phyloP scores from a whole-genome alignment of 169 alveolate genomes.

The Cryptosporidium muris region DNA sequence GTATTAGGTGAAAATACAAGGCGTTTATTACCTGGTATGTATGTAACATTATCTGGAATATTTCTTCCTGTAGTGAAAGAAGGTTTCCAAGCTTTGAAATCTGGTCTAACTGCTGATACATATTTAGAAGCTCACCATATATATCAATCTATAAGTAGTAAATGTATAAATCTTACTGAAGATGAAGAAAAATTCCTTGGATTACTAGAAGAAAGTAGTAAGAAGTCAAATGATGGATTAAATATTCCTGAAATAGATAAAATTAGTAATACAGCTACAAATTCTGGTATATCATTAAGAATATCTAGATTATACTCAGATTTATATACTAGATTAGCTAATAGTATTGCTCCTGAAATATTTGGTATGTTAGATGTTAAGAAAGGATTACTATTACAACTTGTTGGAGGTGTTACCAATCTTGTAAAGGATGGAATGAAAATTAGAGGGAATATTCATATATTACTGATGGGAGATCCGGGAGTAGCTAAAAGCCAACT shows the following conservation, averaged over 20 bases:
- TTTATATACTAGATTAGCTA: constrained; percentile 89
- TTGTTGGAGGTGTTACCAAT: constrained; percentile 94
- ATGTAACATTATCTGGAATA: constrained; percentile 86
- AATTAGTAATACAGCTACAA: background rate
- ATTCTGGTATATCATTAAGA: background rate
- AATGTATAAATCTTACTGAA: constrained; percentile 75
- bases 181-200: constrained; percentile 74
- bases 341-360: constrained; percentile 96
- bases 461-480: constrained; percentile 97
- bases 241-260: background rate
- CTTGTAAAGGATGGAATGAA: constrained; percentile 93
- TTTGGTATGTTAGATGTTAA: constrained; percentile 96
- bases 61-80: constrained; percentile 85
- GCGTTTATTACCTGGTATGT: constrained; percentile 87
- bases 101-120: constrained; percentile 80
- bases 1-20: constrained; percentile 87
- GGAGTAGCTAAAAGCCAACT: constrained; percentile 98
- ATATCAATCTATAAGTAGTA: constrained; percentile 71
- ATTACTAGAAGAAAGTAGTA: constrained; percentile 19
- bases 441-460: constrained; percentile 98
- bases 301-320: constrained; percentile 72
- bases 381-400: constrained; percentile 91
- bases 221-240: constrained; percentile 1
- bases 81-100: constrained; percentile 80
- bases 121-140: constrained; percentile 81